Evolutionary conservation across 805 yeast species (phyloP).

Genomic region (Yarrowia sp.): DNA sequence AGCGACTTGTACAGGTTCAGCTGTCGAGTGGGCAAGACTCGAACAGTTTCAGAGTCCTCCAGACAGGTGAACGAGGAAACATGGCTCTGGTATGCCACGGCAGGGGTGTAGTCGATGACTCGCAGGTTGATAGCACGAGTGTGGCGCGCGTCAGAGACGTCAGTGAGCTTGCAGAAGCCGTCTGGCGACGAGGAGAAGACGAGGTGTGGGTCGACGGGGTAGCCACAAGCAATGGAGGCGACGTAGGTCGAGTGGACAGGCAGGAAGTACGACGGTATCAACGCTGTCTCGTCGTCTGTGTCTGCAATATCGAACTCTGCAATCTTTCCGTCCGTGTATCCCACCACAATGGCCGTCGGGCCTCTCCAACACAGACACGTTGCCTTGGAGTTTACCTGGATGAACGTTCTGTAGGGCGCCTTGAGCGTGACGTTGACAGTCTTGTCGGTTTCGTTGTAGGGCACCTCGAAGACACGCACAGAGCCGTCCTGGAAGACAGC

Average conservation of each 20-base stretch:
- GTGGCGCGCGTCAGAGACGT: slow-evolving; percentile 27
- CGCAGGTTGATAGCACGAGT: slow-evolving; percentile 29
- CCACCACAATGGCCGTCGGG: slow-evolving; percentile 49
- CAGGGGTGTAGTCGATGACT: slow-evolving; percentile 38
- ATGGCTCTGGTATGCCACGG: slow-evolving; percentile 34
- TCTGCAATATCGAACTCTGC: slow-evolving; percentile 52
- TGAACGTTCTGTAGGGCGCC: slow-evolving; percentile 28
- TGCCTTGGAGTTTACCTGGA: slow-evolving; percentile 37
- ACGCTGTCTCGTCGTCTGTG: background rate
- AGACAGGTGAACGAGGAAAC: slow-evolving; percentile 42
- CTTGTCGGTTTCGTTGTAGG: slow-evolving; percentile 3
- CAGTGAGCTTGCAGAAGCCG: slow-evolving; percentile 10
- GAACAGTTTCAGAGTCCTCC: slow-evolving; percentile 45
- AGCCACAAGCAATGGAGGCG: slow-evolving; percentile 3
- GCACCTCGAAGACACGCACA: slow-evolving; percentile 49
- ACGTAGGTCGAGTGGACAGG: slow-evolving; percentile 5
- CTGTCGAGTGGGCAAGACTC: slow-evolving; percentile 43
- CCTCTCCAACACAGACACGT: slow-evolving; percentile 51
- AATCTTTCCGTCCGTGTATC: slow-evolving; percentile 57
- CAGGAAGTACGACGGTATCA: slow-evolving; percentile 12
- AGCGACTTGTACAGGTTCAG: slow-evolving; percentile 35
- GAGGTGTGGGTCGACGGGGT: background rate
- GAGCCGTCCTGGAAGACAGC: slow-evolving; percentile 59
- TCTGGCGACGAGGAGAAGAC: slow-evolving; percentile 21
- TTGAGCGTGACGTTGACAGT: slow-evolving; percentile 15